Base-by-base conservation (phyloP, 495 filamentous ascomycete genomes). In the Cercophora samala region DNA sequence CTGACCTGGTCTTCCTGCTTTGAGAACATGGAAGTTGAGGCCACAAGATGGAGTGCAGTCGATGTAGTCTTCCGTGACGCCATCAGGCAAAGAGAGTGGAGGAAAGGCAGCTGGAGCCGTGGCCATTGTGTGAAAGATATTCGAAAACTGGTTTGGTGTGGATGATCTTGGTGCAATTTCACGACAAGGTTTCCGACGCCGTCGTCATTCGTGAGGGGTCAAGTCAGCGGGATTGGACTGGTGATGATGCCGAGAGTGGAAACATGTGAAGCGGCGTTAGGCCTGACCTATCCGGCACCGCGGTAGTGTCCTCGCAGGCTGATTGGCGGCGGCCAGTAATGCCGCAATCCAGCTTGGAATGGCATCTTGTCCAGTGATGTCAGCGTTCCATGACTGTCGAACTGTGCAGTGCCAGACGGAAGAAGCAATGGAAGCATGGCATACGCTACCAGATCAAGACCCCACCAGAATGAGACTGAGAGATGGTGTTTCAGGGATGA, bases 21-120 rank as follows among this genome's bases (percentile, higher is more conserved):
- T 83, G 29, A 90, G 79, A 64, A 88, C 73, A 77, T 91, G 88
- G 76, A 84, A 88, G 23, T 74, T 85, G 26, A 91, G 81, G 65
- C 82, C 81, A 62, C 72, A 73, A 8, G 75, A 77, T 42, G 73
- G 23, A 63, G 75, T 74, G 58, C 83, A 85, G 71, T 79, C 76
- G 62, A 88, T 66, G 46, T 84, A 82, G 67, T 79, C 79, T 60
- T 83, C 81, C 62, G 75, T 80, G 69, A 87, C 76, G 64, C 81
- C 82, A 55, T 72, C 56, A 5, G 86, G 85, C 29, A 89, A 77
- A 25, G 84, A 84, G 46, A 89, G 79, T n/a, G 79, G 78, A 37
- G 78, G 78, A 51, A 76, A 69, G 5, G 59, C 13, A 21, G 4
- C 2, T 19, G 53, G 2, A 19, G 53, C 5, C 18, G 53, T 18